Evolutionary conservation across 495 filamentous ascomycete species (phyloP).

Genomic region (Penicillium tannophilum): DNA sequence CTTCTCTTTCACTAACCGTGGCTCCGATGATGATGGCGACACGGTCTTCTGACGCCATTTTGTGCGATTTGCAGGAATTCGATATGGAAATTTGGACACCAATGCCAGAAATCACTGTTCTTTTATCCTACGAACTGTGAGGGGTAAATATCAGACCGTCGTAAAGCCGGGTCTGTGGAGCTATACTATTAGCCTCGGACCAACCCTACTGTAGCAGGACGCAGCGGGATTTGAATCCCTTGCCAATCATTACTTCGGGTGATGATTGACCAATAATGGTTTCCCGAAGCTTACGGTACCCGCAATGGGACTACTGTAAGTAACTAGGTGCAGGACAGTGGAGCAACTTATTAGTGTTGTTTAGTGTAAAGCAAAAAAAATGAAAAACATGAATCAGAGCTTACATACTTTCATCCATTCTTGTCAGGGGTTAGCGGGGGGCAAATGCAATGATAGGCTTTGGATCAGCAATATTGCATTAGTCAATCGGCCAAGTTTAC

Average conservation of each 20-base stretch:
- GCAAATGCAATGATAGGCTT: too few relatives aligned
- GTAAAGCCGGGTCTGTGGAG: too few relatives aligned
- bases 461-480: too few relatives aligned
- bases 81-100: not conserved
- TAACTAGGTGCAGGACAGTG: not conserved
- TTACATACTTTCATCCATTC: not conserved
- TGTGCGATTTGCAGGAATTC: not conserved
- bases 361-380: not conserved
- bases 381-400: not conserved
- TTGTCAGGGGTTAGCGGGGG: not conserved
- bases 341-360: not conserved
- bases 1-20: constrained; percentile 22
- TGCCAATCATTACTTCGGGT: not conserved
- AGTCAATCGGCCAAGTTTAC: too few relatives aligned
- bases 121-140: not conserved
- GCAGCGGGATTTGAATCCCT: not conserved
- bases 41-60: constrained; percentile 21
- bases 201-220: not conserved
- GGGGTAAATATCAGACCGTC: not conserved
- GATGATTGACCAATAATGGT: not conserved
- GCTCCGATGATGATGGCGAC: constrained; percentile 27
- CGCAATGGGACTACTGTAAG: not conserved
- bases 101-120: not conserved
- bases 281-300: not conserved
- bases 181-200: not conserved